Percentiles rank a stretch among this genome's conserved stretches.
Evolutionary conservation across 805 yeast genomes (phyloP).

Genomic region (Pichia nakasei): DNA sequence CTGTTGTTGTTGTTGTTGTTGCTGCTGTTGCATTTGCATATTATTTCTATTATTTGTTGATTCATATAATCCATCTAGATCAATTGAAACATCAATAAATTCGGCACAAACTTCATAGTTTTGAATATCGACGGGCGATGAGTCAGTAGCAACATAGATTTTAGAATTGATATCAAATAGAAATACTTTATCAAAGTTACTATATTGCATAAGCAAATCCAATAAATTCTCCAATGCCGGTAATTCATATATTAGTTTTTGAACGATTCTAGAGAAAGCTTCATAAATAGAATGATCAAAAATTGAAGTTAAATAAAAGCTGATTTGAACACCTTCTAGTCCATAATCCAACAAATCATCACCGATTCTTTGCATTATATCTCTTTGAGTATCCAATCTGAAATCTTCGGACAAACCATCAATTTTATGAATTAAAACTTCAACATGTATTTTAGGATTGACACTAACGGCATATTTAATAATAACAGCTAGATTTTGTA

Average conservation of each 20-base stretch:
- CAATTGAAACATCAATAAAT: constrained; percentile 89
- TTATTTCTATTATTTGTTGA: constrained; percentile 1
- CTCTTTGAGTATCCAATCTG: constrained; percentile 89
- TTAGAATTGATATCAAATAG: constrained; percentile 87
- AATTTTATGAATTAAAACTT: constrained; percentile 89
- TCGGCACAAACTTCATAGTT: constrained; percentile 96
- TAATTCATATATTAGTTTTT: constrained; percentile 80
- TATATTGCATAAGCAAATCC: constrained; percentile 81
- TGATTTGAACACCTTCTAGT: constrained; percentile 81
- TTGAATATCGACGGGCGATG: constrained; percentile 90
- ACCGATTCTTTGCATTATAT: constrained; percentile 90
- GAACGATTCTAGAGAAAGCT: constrained; percentile 89
- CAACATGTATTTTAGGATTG: constrained; percentile 80
- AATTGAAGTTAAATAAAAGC: constrained; percentile 86
- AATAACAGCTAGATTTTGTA: constrained; percentile 80
- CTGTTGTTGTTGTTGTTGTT: not conserved
- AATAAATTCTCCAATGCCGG: constrained; percentile 83
- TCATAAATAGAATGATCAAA: constrained; percentile 95
- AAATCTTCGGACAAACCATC: constrained; percentile 94
- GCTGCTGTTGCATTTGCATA: not conserved
- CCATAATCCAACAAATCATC: constrained; percentile 89
- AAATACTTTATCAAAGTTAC: constrained; percentile 87
- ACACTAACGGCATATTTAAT: constrained; percentile 79
- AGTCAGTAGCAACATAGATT: constrained; percentile 92
- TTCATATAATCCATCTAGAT: constrained; percentile 66